These are phyloP conservation scores for Dryadomyces sulphureus DNA, from an alignment of 2,329 filamentous ascomycete species.

Conservation along the genomic window DNA sequence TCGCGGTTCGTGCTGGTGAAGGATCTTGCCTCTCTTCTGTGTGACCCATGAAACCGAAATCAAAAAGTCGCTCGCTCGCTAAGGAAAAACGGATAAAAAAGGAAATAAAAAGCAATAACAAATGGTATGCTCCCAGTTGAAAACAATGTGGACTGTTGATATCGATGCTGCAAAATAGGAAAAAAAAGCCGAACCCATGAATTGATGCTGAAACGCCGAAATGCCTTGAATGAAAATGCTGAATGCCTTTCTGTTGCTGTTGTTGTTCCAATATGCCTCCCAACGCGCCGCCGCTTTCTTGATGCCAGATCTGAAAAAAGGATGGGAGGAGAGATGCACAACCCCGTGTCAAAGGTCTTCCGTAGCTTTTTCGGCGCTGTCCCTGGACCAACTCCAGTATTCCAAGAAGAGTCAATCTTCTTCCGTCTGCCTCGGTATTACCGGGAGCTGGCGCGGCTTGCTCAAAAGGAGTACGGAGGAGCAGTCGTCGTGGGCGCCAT, in stretches of 20 bases:
- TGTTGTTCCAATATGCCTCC: constrained; percentile 3
- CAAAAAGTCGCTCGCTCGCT: constrained; percentile 10
- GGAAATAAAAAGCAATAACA: constrained; percentile 13
- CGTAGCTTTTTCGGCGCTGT: constrained; percentile 8
- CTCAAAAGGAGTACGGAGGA: constrained; percentile 4
- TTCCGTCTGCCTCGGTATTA: not conserved
- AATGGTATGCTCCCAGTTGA: not conserved
- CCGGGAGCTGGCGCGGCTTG: not conserved
- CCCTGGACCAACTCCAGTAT: constrained; percentile 8
- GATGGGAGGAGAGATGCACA: not conserved
- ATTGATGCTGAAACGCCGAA: constrained; percentile 17
- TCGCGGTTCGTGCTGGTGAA: constrained; percentile 27
- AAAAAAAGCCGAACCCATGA: constrained; percentile 4
- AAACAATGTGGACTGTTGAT: constrained; percentile 8
- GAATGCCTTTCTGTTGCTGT: constrained; percentile 2
- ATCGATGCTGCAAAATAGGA: constrained; percentile 1
- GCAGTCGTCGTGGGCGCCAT: constrained; percentile 9
- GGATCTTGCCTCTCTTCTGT: constrained; percentile 9
- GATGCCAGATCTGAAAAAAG: constrained; percentile 11
- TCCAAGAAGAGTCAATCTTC: not conserved
- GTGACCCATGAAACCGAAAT: constrained; percentile 22
- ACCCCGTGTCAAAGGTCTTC: not conserved
- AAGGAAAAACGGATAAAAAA: constrained; percentile 16
- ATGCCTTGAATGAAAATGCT: constrained; percentile 10
- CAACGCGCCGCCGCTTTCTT: constrained; percentile 11